Evolutionary conservation across 768 basidiomycete genomes (phyloP).

Genomic region (Psilocybe cyanescens): DNA sequence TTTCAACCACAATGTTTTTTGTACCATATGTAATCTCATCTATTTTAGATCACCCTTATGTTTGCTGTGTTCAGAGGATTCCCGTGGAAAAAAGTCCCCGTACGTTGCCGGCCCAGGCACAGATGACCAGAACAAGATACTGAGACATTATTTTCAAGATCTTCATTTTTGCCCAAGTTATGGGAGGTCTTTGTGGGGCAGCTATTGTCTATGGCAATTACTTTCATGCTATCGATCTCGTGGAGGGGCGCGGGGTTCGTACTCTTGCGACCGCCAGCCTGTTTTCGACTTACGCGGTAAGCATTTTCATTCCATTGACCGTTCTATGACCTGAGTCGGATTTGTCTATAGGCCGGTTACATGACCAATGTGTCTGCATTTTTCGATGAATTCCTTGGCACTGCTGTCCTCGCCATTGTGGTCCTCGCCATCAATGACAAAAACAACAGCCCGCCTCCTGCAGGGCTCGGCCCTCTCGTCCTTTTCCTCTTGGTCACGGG

Average conservation of each 20-base stretch:
- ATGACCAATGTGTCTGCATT: slow-evolving; percentile 43
- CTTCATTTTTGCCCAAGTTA: slow-evolving; percentile 50
- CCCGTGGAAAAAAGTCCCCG: slow-evolving; percentile 82
- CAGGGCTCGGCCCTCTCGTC: slow-evolving; percentile 56
- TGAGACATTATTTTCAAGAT: slow-evolving; percentile 17
- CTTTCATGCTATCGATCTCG: slow-evolving; percentile 65
- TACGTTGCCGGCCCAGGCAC: slow-evolving; percentile 9
- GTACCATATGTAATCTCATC: neutral
- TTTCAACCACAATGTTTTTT: neutral
- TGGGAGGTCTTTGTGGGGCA: slow-evolving; percentile 64
- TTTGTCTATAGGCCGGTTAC: slow-evolving; percentile 35
- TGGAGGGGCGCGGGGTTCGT: slow-evolving; percentile 60
- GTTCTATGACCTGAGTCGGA: neutral
- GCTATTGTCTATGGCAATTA: slow-evolving; percentile 67
- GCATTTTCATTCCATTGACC: slow-evolving; percentile 19
- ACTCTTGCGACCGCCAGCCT: slow-evolving; percentile 60
- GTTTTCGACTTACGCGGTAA: slow-evolving; percentile 65
- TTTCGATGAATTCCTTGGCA: slow-evolving; percentile 57
- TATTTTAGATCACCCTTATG: slow-evolving; percentile 63
- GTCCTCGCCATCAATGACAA: slow-evolving; percentile 60
- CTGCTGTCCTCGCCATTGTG: slow-evolving; percentile 55
- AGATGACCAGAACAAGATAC: neutral
- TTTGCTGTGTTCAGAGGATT: slow-evolving; percentile 73
- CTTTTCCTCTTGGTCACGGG: slow-evolving; percentile 62
- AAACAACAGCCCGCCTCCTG: slow-evolving; percentile 48